A percentile compares a stretch with the other conserved stretches of the same genome.
phyloP scores from a whole-genome alignment of 495 filamentous ascomycete genomes.

The Schizothecium vesticola region DNA sequence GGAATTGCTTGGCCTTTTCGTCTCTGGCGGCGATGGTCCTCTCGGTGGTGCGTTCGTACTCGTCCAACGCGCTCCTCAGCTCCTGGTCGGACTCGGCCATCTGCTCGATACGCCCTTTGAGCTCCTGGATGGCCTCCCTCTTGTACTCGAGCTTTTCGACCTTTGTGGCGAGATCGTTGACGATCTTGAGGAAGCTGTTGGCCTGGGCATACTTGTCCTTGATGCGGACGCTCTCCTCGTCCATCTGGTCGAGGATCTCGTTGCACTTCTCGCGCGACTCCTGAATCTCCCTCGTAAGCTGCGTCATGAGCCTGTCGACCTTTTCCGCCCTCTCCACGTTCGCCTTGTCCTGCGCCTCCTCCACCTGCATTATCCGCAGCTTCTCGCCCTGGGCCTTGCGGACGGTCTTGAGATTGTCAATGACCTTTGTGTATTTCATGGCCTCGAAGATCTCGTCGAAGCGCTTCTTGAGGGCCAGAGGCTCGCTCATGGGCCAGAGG shows the following conservation, averaged over 20 bases:
- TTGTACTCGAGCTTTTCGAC: conserved; percentile 47
- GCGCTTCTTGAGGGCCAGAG: conserved; percentile 73
- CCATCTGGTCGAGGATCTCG: conserved; percentile 46
- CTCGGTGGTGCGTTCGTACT: conserved; percentile 70
- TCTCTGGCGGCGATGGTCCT: conserved; percentile 60
- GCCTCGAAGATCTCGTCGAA: conserved; percentile 99
- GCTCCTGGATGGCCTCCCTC: conserved; percentile 58
- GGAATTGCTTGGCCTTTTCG: conserved; percentile 54
- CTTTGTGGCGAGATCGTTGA: conserved; percentile 66
- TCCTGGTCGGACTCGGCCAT: conserved; percentile 73
- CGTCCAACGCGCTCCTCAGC: conserved; percentile 66
- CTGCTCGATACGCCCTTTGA: conserved; percentile 65
- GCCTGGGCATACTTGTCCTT: conserved; percentile 40
- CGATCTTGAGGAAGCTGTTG: conserved; percentile 42
- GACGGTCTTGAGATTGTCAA: conserved; percentile 83
- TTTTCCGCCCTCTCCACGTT: conserved; percentile 81
- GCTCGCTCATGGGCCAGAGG: conserved; percentile 95
- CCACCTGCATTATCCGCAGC: conserved; percentile 61
- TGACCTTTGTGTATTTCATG: conserved; percentile 91
- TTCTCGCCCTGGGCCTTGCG: conserved; percentile 78
- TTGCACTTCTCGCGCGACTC: conserved; percentile 52
- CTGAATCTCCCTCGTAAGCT: conserved; percentile 71
- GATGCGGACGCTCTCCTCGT: conserved; percentile 37
- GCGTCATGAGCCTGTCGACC: conserved; percentile 55
- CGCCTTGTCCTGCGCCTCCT: conserved; percentile 70